Conservation (phyloP, 108 stramenopile species). For the Discostella stelligeroides region DNA sequence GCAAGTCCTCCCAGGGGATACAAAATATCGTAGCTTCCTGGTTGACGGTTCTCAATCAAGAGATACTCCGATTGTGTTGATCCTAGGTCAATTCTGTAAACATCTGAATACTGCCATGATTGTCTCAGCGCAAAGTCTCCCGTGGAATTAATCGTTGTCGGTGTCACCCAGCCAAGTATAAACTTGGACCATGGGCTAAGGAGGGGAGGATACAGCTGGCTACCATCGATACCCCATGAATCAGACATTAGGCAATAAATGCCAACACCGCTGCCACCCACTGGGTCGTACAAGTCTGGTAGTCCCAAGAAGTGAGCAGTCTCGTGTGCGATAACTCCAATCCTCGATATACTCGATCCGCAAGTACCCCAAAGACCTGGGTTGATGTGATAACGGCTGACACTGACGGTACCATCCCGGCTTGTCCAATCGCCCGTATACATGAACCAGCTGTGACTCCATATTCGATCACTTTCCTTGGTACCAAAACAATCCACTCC, state of each 20-base stretch:
- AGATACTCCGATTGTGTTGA: conserved; percentile 62
- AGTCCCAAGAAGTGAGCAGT: conserved; percentile 51
- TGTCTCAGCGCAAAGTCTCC: conserved; percentile 53
- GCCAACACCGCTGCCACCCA: conserved; percentile 29
- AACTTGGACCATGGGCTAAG: conserved; percentile 56
- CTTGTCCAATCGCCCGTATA: conserved; percentile 32
- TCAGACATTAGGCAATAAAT: conserved; percentile 44
- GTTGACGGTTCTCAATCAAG: conserved; percentile 78
- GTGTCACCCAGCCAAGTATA: conserved; percentile 56
- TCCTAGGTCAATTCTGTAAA: conserved; percentile 50
- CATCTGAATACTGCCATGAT: conserved; percentile 44
- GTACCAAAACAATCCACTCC: conserved; percentile 38
- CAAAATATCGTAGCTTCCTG: conserved; percentile 53
- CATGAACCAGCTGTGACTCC: conserved; percentile 42
- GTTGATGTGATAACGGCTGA: conserved; percentile 43
- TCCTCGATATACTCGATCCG: conserved; percentile 32
- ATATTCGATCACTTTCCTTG: conserved; percentile 17
- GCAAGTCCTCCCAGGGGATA: conserved; percentile 60
- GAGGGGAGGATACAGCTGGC: conserved; percentile 52
- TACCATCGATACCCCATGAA: conserved; percentile 39
- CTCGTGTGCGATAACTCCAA: conserved; percentile 60
- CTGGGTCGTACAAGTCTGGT: conserved; percentile 57
- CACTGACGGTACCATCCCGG: conserved; percentile 27
- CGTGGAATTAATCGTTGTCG: conserved; percentile 41
- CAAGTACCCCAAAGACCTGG: conserved; percentile 40